Conservation (phyloP, 1,139 yeast genomes). For the Hyphopichia khmerensis region DNA sequence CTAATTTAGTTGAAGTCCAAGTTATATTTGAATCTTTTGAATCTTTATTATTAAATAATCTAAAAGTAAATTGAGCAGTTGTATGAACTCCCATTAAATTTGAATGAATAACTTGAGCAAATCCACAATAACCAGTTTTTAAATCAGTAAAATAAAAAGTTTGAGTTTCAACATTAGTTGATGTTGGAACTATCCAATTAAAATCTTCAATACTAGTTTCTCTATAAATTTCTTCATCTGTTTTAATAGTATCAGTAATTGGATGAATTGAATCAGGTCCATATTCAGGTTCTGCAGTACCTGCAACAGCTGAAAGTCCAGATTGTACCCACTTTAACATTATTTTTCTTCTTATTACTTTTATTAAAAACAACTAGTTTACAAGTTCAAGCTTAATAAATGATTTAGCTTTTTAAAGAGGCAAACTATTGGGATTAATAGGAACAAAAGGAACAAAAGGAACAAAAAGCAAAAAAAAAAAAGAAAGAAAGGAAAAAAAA, state of each 20-base stretch:
- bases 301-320: conserved; percentile 89
- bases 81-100: conserved; percentile 85
- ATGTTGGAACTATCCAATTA: conserved; percentile 69
- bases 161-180: conserved; percentile 93
- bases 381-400: too few species aligned
- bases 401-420: too few species aligned
- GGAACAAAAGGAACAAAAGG: too few species aligned
- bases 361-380: too few species aligned
- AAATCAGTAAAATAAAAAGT: conserved; percentile 79
- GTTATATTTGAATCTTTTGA: conserved; percentile 36
- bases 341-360: too few species aligned
- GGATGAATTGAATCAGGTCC: conserved; percentile 91
- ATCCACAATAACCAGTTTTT: conserved; percentile 68
- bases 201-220: conserved; percentile 65
- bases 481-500: too few species aligned
- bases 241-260: conserved; percentile 60
- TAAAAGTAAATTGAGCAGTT: conserved; percentile 93
- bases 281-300: conserved; percentile 95
- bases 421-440: too few species aligned
- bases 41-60: conserved; percentile 58
- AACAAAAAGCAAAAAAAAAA: too few species aligned
- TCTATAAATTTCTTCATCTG: conserved; percentile 32
- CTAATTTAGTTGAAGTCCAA: conserved; percentile 91
- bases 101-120: conserved; percentile 93
- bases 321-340: conserved; percentile 89